These are phyloP conservation scores for Megacollybia platyphylla DNA, from an alignment of 1,284 basidiomycete genomes.

Conservation along the genomic window DNA sequence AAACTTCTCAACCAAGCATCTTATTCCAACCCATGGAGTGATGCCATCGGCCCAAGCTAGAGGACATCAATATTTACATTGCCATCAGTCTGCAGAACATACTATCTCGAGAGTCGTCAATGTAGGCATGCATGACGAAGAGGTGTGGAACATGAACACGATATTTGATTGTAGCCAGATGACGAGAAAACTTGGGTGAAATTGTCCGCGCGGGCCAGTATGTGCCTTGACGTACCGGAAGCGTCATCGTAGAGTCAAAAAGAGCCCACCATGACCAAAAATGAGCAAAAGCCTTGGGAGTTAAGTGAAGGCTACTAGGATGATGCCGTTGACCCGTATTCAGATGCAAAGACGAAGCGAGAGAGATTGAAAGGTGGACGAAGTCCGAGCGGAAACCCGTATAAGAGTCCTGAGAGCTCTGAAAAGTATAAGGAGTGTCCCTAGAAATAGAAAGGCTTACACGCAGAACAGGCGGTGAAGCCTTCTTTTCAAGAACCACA, in stretches of 20 bases:
- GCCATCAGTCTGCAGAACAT: conserved; percentile 10
- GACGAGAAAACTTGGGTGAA: conserved; percentile 83
- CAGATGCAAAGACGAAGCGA: conserved; percentile 48
- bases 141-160: conserved; percentile 70
- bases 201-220: conserved; percentile 68
- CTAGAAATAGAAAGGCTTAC: neutral
- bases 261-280: conserved; percentile 90
- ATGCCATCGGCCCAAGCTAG: conserved; percentile 69
- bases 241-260: conserved; percentile 70
- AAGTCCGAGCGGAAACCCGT: conserved; percentile 89
- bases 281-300: conserved; percentile 78
- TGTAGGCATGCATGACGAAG: conserved; percentile 82
- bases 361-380: conserved; percentile 85
- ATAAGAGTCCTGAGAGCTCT: conserved; percentile 67
- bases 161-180: conserved; percentile 91
- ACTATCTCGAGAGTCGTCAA: conserved; percentile 62
- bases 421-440: neutral
- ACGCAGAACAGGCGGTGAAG: neutral
- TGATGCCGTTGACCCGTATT: conserved; percentile 13
- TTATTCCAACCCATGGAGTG: conserved; percentile 74
- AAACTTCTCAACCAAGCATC: conserved; percentile 73
- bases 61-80: conserved; percentile 5
- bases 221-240: conserved; percentile 81
- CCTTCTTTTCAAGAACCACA: conserved; percentile 53
- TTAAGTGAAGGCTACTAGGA: conserved; percentile 77